phyloP scores from a whole-genome alignment of 192 early-diverging fungal genomes.

The Entomortierella beljakovae region DNA sequence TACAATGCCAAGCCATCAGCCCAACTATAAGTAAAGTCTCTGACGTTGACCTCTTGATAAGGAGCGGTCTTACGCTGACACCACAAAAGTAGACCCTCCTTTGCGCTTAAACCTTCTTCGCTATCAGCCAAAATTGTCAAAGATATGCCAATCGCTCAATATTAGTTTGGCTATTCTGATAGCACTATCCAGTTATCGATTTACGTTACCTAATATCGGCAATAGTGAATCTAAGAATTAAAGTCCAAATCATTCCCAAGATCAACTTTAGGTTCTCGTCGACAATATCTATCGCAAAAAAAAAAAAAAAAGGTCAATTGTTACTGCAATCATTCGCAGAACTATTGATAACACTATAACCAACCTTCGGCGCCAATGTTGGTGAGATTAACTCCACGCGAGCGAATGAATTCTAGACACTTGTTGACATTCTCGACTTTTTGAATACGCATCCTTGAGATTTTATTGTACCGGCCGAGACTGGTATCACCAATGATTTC shows the following conservation, averaged over 20 bases:
- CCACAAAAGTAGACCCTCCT: constrained; percentile 97
- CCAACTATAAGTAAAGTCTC: constrained; percentile 95
- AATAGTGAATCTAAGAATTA: constrained; percentile 97
- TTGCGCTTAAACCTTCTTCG: constrained; percentile 95
- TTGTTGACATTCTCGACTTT: constrained; percentile 96
- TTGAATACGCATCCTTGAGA: constrained; percentile 93
- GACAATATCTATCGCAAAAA: constrained; percentile 81
- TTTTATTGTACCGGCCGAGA: constrained; percentile 88
- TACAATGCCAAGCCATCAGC: constrained; percentile 93
- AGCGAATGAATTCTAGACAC: constrained; percentile 92
- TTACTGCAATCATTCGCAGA: background rate
- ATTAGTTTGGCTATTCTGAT: too few relatives aligned
- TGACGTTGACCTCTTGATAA: constrained; percentile 88
- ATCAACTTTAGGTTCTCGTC: constrained; percentile 92
- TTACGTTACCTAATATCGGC: constrained; percentile 81
- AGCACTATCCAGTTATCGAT: too few relatives aligned
- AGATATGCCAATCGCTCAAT: too few relatives aligned
- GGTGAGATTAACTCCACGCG: constrained; percentile 86
- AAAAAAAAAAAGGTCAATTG: constrained; percentile 1
- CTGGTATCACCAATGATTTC: constrained; percentile 96
- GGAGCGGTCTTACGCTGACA: constrained; percentile 95
- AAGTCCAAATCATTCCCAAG: constrained; percentile 96
- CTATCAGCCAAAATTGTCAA: constrained; percentile 49
- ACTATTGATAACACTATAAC: background rate
- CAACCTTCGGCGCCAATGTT: constrained; percentile 96